Evolutionary conservation across 306 rosid species (phyloP).

Genomic region (Trichosanthes truncata): DNA sequence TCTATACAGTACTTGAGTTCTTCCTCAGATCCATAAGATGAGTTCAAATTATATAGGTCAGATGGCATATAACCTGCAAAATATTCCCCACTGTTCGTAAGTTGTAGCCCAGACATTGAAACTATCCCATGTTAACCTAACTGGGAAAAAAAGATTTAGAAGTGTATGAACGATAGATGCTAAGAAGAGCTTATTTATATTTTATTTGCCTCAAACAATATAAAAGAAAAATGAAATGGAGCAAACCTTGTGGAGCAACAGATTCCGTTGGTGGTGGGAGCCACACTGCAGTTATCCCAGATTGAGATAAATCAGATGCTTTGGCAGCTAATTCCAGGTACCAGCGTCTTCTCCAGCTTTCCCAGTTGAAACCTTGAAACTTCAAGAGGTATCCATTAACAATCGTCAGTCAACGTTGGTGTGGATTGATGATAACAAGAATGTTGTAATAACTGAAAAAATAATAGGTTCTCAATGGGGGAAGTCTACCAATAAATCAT

Average conservation of each 20-base stretch:
- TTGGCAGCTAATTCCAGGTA: slow-evolving; percentile 56
- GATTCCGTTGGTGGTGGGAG: slow-evolving; percentile 72
- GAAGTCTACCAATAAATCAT: not conserved
- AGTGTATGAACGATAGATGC: not conserved
- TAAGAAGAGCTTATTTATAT: not conserved
- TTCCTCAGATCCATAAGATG: slow-evolving; percentile 57
- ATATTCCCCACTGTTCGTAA: slow-evolving; percentile 16
- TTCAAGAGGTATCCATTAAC: slow-evolving; percentile 17
- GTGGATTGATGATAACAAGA: not conserved
- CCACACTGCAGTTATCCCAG: slow-evolving; percentile 71
- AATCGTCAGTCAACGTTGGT: slow-evolving; percentile 11
- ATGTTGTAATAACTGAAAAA: not conserved
- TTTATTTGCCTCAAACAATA: not conserved
- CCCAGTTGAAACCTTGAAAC: slow-evolving; percentile 88
- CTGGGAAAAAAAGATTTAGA: not conserved
- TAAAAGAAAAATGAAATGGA: not conserved
- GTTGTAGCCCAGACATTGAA: not conserved
- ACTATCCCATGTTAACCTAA: not conserved
- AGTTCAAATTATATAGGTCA: slow-evolving; percentile 75
- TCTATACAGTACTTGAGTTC: slow-evolving; percentile 59
- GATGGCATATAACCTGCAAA: slow-evolving; percentile 78
- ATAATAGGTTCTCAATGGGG: not conserved
- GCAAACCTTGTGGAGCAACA: slow-evolving; percentile 56
- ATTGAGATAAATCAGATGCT: slow-evolving; percentile 53
- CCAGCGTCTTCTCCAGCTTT: slow-evolving; percentile 80